Percentiles rank a stretch among this genome's conserved stretches.
phyloP scores from a whole-genome alignment of 495 filamentous ascomycete genomes.

The Tuber microsphaerosporum region DNA sequence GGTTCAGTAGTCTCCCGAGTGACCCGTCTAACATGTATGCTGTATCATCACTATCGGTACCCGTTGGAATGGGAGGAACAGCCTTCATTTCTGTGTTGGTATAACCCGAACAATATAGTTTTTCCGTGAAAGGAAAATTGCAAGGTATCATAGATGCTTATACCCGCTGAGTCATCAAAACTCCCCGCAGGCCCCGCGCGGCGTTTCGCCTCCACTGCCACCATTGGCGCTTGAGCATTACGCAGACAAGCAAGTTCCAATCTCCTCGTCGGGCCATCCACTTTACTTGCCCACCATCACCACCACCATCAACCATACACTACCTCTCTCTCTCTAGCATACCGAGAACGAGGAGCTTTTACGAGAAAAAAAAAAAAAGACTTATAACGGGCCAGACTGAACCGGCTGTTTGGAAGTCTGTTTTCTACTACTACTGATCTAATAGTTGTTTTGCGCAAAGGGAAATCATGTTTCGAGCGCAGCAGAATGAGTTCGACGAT shows the following conservation, averaged over 20 bases:
- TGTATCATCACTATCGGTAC: neutral
- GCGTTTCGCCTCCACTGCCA: constrained; percentile 26
- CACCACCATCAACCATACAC: neutral
- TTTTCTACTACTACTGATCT: neutral
- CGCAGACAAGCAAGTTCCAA: constrained; percentile 28
- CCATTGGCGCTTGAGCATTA: constrained; percentile 26
- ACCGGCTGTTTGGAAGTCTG: neutral
- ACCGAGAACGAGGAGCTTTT: neutral
- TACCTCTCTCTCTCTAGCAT: neutral
- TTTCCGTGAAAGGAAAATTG: neutral
- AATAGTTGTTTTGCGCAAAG: neutral
- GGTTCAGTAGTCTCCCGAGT: no score
- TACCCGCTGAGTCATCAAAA: neutral
- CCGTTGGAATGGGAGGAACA: neutral
- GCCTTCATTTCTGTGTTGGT: neutral
- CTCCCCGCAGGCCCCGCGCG: constrained; percentile 3
- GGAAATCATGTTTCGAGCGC: constrained; percentile 64
- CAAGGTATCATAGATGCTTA: neutral
- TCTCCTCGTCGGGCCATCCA: constrained; percentile 10
- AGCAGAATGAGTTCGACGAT: constrained; percentile 73
- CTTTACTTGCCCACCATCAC: neutral
- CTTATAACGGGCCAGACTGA: neutral
- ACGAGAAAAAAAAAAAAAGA: neutral
- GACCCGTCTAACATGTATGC: neutral
- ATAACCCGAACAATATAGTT: neutral